These are phyloP conservation scores for Pseudomonodictys pantanalensis DNA, from an alignment of 495 filamentous ascomycete species.

Conservation along the genomic window DNA sequence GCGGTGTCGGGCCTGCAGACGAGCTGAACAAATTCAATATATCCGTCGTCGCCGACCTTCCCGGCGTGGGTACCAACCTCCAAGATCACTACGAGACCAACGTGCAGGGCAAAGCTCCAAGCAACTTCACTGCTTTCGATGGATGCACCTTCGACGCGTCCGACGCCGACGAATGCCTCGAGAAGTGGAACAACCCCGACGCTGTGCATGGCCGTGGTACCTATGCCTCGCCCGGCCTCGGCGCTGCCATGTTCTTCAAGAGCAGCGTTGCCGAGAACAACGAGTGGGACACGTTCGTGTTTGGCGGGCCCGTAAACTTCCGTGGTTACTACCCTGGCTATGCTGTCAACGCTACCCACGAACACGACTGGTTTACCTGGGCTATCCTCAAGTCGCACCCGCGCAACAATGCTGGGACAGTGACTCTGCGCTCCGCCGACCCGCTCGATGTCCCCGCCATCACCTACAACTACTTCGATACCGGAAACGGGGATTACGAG, in stretches of 20 bases:
- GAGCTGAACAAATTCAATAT: conserved; percentile 52
- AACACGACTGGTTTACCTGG: conserved; percentile 44
- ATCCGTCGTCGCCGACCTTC: conserved; percentile 51
- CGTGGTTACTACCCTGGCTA: conserved; percentile 52
- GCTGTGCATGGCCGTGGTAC: conserved; percentile 43
- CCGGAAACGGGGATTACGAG: conserved; percentile 10
- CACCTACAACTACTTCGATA: conserved; percentile 37
- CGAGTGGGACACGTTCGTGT: conserved; percentile 52
- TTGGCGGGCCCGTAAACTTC: conserved; percentile 55
- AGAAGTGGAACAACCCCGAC: conserved; percentile 45
- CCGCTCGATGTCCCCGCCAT: conserved; percentile 35
- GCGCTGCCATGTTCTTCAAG: conserved; percentile 48
- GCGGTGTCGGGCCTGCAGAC: conserved; percentile 55
- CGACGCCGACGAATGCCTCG: conserved; percentile 50
- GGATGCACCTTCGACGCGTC: conserved; percentile 51
- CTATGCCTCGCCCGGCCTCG: conserved; percentile 53
- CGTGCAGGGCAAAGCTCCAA: conserved; percentile 46
- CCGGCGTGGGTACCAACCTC: conserved; percentile 63
- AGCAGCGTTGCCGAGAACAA: conserved; percentile 38
- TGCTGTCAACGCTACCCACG: conserved; percentile 31
- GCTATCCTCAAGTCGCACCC: conserved; percentile 30
- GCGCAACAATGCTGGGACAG: conserved; percentile 30
- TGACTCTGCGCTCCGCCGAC: conserved; percentile 29
- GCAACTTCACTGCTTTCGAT: conserved; percentile 44
- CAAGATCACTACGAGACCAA: conserved; percentile 61